Base-by-base conservation (phyloP, 495 filamentous ascomycete species). In the Aspergillus steynii region DNA sequence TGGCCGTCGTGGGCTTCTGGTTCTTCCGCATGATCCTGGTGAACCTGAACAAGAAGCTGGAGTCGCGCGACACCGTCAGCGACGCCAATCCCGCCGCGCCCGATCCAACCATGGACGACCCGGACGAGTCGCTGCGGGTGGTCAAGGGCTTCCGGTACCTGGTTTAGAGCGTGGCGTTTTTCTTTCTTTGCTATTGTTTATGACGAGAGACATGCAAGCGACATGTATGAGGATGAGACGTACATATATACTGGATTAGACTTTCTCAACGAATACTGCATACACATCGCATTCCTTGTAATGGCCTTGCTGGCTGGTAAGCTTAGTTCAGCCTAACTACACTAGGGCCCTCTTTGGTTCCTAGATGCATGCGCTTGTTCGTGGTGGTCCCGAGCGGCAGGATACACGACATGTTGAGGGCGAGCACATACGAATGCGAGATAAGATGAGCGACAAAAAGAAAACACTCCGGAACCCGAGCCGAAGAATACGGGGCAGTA, bases 31-130 rank as follows among this genome's bases (percentile, higher is more conserved):
- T 86, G 34, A 81, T 90, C 25, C 78, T 94, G 9, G 75, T 77
- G 5, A 65, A 81, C 48, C 63, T 90, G 64, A 94, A 94, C 63
- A 83, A 81, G 73, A 86, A 85, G 74, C 75, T 93, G 15, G 89
- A 89, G 42, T n/a, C 77, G 64, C 64, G 58, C 25, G 71, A 79
- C 61, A 66, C 72, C 53, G 78, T 56, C 60, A 29, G 50, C n/a
- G 55, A 64, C 46, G 47, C 25, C 12, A 60, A 64, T 20, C 42
- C 60, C 29, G 65, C 56, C 8, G 62, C 68, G 50, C 67, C 65
- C 7, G 59, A 64, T 59, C 29, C 50, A 9, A 2, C 60, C 5
- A 59, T 69, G 52, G 69, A 68, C 7, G 59, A 64, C 57, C 29
- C 48, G 14, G 66, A 74, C 59, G 70, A 72, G 63, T 69, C 66